Percentiles rank a stretch among this genome's conserved stretches.
phyloP scores from a whole-genome alignment of 257 asterid species.

The Schizonepeta tenuifolia region DNA sequence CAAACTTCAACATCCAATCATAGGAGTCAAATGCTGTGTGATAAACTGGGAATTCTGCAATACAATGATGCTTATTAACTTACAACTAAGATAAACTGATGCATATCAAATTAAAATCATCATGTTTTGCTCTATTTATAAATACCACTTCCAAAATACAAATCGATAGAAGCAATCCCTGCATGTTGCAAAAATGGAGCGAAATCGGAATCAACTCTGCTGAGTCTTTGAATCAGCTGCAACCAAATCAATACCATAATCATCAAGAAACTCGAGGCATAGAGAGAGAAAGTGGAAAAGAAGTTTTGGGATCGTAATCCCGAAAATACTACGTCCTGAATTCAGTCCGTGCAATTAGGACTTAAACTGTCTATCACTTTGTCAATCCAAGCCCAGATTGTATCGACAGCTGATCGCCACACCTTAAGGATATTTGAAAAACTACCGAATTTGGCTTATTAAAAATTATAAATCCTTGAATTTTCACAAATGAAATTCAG shows the following conservation, averaged over 20 bases:
- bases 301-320: not conserved
- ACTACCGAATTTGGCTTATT: too few relatives aligned
- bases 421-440: too few relatives aligned
- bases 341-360: not conserved
- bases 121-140: slow-evolving; percentile 9
- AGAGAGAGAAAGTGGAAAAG: not conserved
- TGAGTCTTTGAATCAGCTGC: slow-evolving; percentile 73
- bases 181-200: slow-evolving; percentile 92
- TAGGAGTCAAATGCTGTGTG: slow-evolving; percentile 95
- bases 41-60: slow-evolving; percentile 89
- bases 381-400: not conserved
- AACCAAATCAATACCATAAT: slow-evolving; percentile 19
- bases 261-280: not conserved
- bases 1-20: slow-evolving; percentile 76
- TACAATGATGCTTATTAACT: not conserved
- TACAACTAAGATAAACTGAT: not conserved
- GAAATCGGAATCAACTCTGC: slow-evolving; percentile 91
- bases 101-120: not conserved
- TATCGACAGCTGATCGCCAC: too few relatives aligned
- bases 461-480: too few relatives aligned
- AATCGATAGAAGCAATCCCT: slow-evolving; percentile 79
- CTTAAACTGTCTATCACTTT: not conserved
- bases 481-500: too few relatives aligned
- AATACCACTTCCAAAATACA: slow-evolving; percentile 84
- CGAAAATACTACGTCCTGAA: not conserved